A percentile compares a stretch with the other conserved stretches of the same genome.
Evolutionary conservation across 148 eudicot genomes (phyloP).

Genomic region (Arbutus unedo): DNA sequence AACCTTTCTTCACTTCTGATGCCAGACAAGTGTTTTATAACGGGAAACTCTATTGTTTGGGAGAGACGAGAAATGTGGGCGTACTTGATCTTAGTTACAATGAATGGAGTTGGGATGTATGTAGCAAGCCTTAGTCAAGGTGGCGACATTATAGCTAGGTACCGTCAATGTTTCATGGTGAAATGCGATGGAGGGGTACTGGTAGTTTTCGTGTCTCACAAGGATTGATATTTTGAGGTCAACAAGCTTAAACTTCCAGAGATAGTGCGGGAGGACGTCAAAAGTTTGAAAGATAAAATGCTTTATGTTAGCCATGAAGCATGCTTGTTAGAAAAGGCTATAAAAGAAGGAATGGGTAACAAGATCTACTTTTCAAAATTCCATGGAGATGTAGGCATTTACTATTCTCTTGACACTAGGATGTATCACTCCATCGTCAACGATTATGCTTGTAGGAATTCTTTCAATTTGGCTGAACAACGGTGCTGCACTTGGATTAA

Average conservation of each 20-base stretch:
- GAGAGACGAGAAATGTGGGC: not conserved
- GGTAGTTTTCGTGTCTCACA: not conserved
- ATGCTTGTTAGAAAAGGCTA: not conserved
- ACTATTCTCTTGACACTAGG: not conserved
- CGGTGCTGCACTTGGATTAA: not conserved
- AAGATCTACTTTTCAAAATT: conserved; percentile 7
- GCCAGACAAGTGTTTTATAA: not conserved
- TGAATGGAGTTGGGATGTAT: not conserved
- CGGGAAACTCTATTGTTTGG: not conserved
- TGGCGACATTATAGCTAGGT: not conserved
- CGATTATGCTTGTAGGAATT: not conserved
- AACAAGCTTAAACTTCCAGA: not conserved
- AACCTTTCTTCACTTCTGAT: not conserved
- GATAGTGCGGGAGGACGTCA: not conserved
- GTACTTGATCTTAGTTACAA: not conserved
- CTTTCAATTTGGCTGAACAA: not conserved
- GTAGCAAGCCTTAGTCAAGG: not conserved
- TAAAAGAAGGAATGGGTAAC: not conserved
- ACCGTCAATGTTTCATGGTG: not conserved
- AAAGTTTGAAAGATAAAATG: not conserved
- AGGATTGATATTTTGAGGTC: not conserved
- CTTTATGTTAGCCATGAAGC: not conserved
- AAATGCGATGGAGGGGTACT: not conserved
- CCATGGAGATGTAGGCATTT: not conserved
- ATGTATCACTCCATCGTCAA: not conserved